Evolutionary conservation across 2,329 filamentous ascomycete species (phyloP), one percentile per base, ranked within the genome.

Genomic region (Sarocladiaceae sp.): DNA sequence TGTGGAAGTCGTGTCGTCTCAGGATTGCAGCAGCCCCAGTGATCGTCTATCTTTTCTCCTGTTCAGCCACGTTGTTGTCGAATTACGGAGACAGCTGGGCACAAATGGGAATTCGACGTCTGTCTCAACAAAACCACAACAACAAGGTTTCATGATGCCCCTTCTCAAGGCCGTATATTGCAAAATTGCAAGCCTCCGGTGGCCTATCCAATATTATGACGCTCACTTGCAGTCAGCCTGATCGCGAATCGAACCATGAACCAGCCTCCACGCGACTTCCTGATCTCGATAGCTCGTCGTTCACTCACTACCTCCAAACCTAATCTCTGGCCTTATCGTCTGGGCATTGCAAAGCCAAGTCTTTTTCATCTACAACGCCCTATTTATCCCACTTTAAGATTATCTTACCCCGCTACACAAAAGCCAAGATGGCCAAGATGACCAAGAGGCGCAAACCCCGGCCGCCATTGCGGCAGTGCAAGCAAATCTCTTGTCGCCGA

Each of bases 391-490:
- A n/a, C n/a, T n/a, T n/a, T n/a, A n/a, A n/a, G n/a, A n/a, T n/a
- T n/a, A n/a, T n/a, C n/a, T n/a, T n/a, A n/a, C 29, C 29, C 33
- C 33, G 33, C 33, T n/a, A 5, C n/a, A n/a, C n/a, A n/a, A n/a
- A n/a, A n/a, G 8, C 15, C 18, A n/a, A n/a, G 33, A 8, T 31
- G 29, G 29, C 8, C 8, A 31, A n/a, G 15, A 17, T 12, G 33
- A 17, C 40, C 23, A 44, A 44, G 40, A 44, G 28, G 7, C 10
- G 3, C 18, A 15, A 15, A 26, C 3, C 40, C 40, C 40, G 28
- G 22, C 11, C 23, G 23, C 20, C 40, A 44, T 22, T 44, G 40
- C 40, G 40, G 40, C 40, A 44, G 40, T 44, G 40, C 40, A 44
- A 22, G n/a, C 25, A 4, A 44, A 26, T n/a, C n/a, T n/a, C n/a